Percentiles rank a stretch among this genome's conserved stretches.
Conservation (phyloP, 768 basidiomycete genomes). For the Lentinula sp. region DNA sequence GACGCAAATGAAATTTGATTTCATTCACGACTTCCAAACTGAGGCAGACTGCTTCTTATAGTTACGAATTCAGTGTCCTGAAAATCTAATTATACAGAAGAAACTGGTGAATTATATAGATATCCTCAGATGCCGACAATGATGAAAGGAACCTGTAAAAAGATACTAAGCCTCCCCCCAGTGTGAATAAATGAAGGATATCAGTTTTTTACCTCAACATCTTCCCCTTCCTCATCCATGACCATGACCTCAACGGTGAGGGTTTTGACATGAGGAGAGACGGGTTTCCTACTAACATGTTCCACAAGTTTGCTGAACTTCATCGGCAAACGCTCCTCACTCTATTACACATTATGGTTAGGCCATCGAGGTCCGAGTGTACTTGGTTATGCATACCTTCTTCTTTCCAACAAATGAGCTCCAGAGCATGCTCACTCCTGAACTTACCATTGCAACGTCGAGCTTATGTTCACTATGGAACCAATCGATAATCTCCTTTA, state of each 20-base stretch:
- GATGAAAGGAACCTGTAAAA: slow-evolving; percentile 71
- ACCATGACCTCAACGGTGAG: slow-evolving; percentile 94
- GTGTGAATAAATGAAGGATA: not conserved
- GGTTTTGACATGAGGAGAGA: slow-evolving; percentile 77
- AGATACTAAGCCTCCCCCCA: not conserved
- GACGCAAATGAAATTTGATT: too few relatives aligned
- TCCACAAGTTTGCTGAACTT: slow-evolving; percentile 90
- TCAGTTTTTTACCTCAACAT: slow-evolving; percentile 70
- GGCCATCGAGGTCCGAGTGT: not conserved
- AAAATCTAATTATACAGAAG: slow-evolving; percentile 8
- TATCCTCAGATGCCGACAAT: slow-evolving; percentile 54
- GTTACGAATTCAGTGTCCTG: too few relatives aligned
- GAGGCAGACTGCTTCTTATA: too few relatives aligned
- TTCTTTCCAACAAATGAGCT: slow-evolving; percentile 88
- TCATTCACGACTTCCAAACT: too few relatives aligned
- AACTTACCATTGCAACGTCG: slow-evolving; percentile 91
- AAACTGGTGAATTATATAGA: not conserved
- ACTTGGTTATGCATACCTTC: slow-evolving; percentile 55
- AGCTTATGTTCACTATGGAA: slow-evolving; percentile 84
- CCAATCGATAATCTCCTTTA: slow-evolving; percentile 78
- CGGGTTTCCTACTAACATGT: slow-evolving; percentile 89
- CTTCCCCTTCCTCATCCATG: slow-evolving; percentile 86
- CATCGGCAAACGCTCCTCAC: slow-evolving; percentile 83
- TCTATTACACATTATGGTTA: slow-evolving; percentile 37
- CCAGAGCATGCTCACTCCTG: slow-evolving; percentile 98